Base-by-base conservation (phyloP, 164 flowering plant genomes). In the Stephania japonica region DNA sequence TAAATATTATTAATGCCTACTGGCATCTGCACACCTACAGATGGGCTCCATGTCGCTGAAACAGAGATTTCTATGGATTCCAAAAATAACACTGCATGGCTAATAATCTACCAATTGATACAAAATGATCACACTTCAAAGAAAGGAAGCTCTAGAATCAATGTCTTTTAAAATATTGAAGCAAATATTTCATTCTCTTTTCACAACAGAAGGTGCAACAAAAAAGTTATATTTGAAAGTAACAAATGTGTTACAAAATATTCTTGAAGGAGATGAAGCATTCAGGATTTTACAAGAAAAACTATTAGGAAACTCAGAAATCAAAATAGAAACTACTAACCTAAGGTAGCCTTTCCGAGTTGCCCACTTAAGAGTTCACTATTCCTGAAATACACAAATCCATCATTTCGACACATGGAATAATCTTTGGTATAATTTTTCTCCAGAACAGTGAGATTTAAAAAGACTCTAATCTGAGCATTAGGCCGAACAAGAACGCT, bases 361-460 rank as follows among this genome's bases (percentile, higher is more conserved):
- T 93, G 98, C 65, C 99, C 98, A 68, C 87, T 87, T 66, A 96
- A 75, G 43, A 96, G 92, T 79, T 96, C 98, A 81, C 99, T 93
- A 65, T 96, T 96, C 14, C 92, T 91, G 32, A 96, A 83, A 77
- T 86, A 93, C 66, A 96, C 98, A 88, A 83, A 96, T n/a, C 97
- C 95, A 83, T 96, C 99, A 79, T 82, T 91, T 6, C 87, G 86
- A 72, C 99, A 96, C 99, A 91, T 86, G 65, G 92, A n/a, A n/a
- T n/a, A n/a, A n/a, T n/a, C n/a, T n/a, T 84, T 84, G 75, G 23
- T 76, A 80, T 87, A 92, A 70, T 18, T 84, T 82, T 86, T 91
- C 88, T 96, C 98, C 68, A 70, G 80, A 9, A 87, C 86, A 68
- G 87, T 86, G 43, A 93, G 88, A 86, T 89, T 96, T 65, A 96